Conservation (phyloP, 2,329 filamentous ascomycete genomes). For the Raffaelea albimanens region DNA sequence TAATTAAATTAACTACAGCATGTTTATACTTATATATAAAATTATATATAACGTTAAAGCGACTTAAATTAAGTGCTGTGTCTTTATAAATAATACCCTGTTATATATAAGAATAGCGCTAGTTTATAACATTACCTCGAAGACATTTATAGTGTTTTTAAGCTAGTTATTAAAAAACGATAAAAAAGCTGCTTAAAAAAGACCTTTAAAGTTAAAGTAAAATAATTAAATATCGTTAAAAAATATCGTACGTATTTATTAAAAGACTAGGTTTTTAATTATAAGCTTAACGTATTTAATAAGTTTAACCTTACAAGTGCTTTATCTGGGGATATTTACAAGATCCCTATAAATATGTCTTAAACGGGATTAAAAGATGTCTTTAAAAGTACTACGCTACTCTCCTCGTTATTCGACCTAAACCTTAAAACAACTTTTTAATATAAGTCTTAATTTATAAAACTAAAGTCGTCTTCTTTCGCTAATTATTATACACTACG, state of each 20-base stretch:
- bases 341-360: background rate
- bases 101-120: background rate
- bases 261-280: background rate
- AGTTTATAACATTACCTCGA: background rate
- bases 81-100: background rate
- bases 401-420: background rate
- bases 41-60: background rate
- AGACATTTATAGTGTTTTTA: slow-evolving; percentile 1
- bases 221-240: background rate
- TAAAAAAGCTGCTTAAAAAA: background rate
- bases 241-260: background rate
- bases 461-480: background rate
- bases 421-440: background rate
- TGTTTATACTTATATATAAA: background rate
- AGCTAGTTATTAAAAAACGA: background rate
- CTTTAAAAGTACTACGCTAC: background rate
- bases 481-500: background rate
- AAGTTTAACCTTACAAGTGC: no score
- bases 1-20: background rate
- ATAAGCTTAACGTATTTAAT: background rate
- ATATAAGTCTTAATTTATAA: background rate
- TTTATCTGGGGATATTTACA: background rate
- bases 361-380: background rate
- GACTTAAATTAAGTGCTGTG: background rate
- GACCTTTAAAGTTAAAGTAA: background rate